A percentile compares a stretch with the other conserved stretches of the same genome.
Conservation (phyloP, 1,284 basidiomycete species). For the Schizophyllum amplum region DNA sequence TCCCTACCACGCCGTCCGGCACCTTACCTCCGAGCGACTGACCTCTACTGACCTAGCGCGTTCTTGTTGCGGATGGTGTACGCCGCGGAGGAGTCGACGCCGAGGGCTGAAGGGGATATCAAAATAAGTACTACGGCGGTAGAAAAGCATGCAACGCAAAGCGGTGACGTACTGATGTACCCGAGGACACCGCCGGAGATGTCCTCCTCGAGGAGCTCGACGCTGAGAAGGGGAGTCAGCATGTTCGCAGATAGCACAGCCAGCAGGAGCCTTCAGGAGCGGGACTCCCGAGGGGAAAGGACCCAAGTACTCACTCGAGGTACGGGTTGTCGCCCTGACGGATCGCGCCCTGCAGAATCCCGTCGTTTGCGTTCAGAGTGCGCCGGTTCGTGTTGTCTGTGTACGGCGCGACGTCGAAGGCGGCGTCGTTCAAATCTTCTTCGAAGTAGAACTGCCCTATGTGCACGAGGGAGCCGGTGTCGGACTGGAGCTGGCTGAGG, state of each 20-base stretch:
- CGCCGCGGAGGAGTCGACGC: constrained; percentile 2
- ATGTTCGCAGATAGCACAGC: no score
- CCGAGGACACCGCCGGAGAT: constrained; percentile 9
- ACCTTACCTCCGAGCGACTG: no score
- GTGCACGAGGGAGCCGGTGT: not conserved
- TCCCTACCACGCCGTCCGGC: no score
- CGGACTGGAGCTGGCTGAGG: not conserved
- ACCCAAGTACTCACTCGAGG: constrained; percentile 15
- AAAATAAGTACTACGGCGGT: not conserved
- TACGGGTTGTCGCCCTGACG: constrained; percentile 21
- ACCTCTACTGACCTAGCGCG: not conserved
- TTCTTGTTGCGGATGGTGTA: not conserved
- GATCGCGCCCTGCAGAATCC: constrained; percentile 17
- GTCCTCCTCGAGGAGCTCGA: constrained; percentile 8
- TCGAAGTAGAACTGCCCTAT: constrained; percentile 17
- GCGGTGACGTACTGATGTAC: constrained; percentile 9
- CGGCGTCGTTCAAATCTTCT: constrained; percentile 30
- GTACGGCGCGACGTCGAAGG: constrained; percentile 21
- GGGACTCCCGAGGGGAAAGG: no score
- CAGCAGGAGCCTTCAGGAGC: no score
- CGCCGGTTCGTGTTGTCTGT: constrained; percentile 18
- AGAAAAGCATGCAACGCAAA: no score
- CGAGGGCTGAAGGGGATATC: not conserved
- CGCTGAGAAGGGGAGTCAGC: not conserved
- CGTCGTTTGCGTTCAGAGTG: constrained; percentile 20